phyloP scores from a whole-genome alignment of 345 rosid species.

The Bruguiera parviflora region DNA sequence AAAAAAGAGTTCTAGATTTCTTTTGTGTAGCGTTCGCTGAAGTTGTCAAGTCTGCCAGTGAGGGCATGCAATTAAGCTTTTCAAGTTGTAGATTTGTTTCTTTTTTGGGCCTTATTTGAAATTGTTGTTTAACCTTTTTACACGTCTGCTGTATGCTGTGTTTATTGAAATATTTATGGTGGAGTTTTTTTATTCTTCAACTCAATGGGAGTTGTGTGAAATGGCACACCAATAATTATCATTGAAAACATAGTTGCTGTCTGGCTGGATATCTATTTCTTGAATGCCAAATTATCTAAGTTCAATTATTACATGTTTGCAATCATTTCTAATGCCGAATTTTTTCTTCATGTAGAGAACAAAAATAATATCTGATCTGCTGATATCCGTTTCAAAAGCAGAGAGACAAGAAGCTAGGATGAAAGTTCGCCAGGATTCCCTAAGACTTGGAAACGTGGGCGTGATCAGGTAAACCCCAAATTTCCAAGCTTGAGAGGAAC shows the following conservation, averaged over 20 bases:
- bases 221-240: slow-evolving; percentile 9
- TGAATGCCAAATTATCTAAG: not conserved
- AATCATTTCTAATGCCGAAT: slow-evolving; percentile 11
- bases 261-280: not conserved
- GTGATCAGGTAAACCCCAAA: slow-evolving; percentile 66
- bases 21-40: no score
- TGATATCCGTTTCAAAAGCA: slow-evolving; percentile 92
- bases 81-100: not conserved
- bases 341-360: slow-evolving; percentile 59
- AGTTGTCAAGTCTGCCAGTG: not conserved
- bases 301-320: not conserved
- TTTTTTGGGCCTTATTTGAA: not conserved
- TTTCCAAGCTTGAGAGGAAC: no score
- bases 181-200: not conserved
- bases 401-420: slow-evolving; percentile 97
- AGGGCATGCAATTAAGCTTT: not conserved
- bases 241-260: not conserved
- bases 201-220: not conserved
- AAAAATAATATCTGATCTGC: slow-evolving; percentile 84
- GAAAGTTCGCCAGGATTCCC: slow-evolving; percentile 92
- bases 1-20: no score
- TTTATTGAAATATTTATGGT: not conserved
- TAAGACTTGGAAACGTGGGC: slow-evolving; percentile 96
- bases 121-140: not conserved
- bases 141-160: not conserved